Evolutionary conservation across 192 early-diverging fungal genomes (phyloP).

Genomic region (Coemansia asiatica): DNA sequence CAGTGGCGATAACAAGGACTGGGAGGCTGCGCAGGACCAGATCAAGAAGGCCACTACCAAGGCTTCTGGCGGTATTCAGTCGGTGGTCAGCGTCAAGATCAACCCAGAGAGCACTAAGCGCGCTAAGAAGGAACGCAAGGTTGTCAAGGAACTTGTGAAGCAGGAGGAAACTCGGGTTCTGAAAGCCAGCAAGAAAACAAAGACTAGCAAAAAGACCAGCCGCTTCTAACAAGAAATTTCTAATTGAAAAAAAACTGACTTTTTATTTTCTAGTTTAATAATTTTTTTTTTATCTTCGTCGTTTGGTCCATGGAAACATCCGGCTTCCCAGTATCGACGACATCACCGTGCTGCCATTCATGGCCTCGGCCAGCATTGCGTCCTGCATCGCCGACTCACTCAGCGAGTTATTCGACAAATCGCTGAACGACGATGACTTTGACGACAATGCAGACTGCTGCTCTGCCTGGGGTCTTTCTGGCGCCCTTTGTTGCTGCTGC

Average conservation of each 20-base stretch:
- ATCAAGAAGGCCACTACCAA: slow-evolving; percentile 59
- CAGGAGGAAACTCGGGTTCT: slow-evolving; percentile 28
- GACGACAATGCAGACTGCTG: slow-evolving; percentile 4
- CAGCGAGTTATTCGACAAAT: slow-evolving; percentile 44
- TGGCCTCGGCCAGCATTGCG: slow-evolving; percentile 43
- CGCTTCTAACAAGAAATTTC: slow-evolving; percentile 12
- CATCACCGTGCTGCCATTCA: slow-evolving; percentile 48
- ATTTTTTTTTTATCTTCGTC: slow-evolving; percentile 13
- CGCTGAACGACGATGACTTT: slow-evolving; percentile 45
- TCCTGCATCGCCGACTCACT: slow-evolving; percentile 56
- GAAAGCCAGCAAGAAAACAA: slow-evolving; percentile 40
- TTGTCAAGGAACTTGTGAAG: slow-evolving; percentile 29
- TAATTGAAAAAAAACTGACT: too few species aligned
- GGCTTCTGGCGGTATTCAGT: slow-evolving; percentile 46
- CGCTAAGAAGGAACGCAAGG: slow-evolving; percentile 35
- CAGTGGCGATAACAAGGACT: slow-evolving; percentile 67
- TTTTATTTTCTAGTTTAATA: background rate
- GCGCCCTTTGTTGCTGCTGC: background rate
- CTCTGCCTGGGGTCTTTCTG: background rate
- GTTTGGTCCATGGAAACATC: slow-evolving; percentile 46
- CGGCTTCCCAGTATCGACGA: slow-evolving; percentile 43
- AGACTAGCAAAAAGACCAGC: slow-evolving; percentile 48
- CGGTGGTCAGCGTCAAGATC: slow-evolving; percentile 74
- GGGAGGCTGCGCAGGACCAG: slow-evolving; percentile 67
- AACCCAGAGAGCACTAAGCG: slow-evolving; percentile 62